Evolutionary conservation across 106 monocot species (phyloP).

Genomic region (Gastrodia elata): DNA sequence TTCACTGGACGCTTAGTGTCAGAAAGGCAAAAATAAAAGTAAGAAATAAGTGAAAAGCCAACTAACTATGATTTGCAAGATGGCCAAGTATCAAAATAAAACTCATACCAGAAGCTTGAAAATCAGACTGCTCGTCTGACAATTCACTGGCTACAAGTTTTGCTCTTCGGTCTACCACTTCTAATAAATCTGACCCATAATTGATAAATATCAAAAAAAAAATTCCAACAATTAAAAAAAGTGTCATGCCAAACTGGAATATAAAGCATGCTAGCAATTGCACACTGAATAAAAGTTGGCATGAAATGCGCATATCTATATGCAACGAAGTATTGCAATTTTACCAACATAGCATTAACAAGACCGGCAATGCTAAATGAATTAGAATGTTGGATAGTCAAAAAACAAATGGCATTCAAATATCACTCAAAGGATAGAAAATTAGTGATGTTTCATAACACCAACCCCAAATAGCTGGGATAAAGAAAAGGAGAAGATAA

Average conservation of each 20-base stretch:
- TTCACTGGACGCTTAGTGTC: constrained; percentile 37
- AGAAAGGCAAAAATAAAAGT: constrained; percentile 4
- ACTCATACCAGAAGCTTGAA: constrained; percentile 59
- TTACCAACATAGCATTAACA: neutral
- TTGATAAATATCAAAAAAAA: neutral
- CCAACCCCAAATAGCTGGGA: neutral
- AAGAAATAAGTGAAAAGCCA: neutral
- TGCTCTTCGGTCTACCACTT: constrained; percentile 94
- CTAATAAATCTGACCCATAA: constrained; percentile 55
- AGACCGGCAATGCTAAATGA: neutral
- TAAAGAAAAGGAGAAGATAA: neutral
- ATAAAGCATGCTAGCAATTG: neutral
- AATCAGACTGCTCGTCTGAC: constrained; percentile 61
- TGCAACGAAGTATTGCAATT: neutral
- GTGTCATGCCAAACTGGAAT: neutral
- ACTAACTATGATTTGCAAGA: neutral
- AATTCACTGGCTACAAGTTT: constrained; percentile 82
- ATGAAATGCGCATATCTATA: neutral
- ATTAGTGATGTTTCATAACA: neutral
- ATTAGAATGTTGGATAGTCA: neutral
- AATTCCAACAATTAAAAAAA: neutral
- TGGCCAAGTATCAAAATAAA: neutral
- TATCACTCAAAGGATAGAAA: neutral
- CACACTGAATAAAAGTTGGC: neutral
- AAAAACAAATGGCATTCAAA: neutral